Base-by-base conservation (phyloP, 1,139 yeast species). In the Zhuliangozyma blackwelliae region DNA sequence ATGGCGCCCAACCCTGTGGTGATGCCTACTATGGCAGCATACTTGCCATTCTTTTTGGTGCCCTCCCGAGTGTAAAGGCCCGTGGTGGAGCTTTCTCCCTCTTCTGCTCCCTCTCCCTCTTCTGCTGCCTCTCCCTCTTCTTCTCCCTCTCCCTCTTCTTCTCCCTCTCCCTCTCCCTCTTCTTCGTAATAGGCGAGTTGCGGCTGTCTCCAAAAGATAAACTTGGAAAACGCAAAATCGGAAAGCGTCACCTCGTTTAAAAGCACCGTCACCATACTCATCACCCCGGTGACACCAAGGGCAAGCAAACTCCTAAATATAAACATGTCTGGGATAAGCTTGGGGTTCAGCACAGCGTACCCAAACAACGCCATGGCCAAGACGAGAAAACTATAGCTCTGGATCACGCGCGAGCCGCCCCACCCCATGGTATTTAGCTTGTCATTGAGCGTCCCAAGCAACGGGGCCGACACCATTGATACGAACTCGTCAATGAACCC, bases 1-100 rank as follows among this genome's bases (percentile, higher is more conserved):
- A 78, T 70, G 1, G 90, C 92, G 28, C 92, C 92, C 10, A 79
- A 49, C 0, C 90, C 90, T 10, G 85, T 68, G 33, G 74, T 62
- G 4, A 80, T 54, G 0, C 90, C 90, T 33, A 82, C 71, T 29
- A 79, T 49, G 0, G 87, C 83, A 0, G 84, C 71, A 39, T 71
- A 61, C 46, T 70, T 74, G 2, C 87, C 87, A 47, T 72, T 77
- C 39, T 63, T 63, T 13, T 46, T 42, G n/a, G 22, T 10, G 3
- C n/a, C 10, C n/a, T 23, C 26, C 26, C 3, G n/a, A 3, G 26
- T 23, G 26, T 2, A 5, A 9, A 23, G 2, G 3, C 10, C 28
- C 7, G 22, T 16, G 16, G 16, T 16, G 16, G 16, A 4, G 16
- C 16, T 4, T 16, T 3, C 16, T 16, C 16, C 16, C 16, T 16